Percentiles rank a stretch among this genome's conserved stretches.
These are phyloP conservation scores for Beta corolliflora DNA, from an alignment of 179 eudicot genomes.

Conservation along the genomic window DNA sequence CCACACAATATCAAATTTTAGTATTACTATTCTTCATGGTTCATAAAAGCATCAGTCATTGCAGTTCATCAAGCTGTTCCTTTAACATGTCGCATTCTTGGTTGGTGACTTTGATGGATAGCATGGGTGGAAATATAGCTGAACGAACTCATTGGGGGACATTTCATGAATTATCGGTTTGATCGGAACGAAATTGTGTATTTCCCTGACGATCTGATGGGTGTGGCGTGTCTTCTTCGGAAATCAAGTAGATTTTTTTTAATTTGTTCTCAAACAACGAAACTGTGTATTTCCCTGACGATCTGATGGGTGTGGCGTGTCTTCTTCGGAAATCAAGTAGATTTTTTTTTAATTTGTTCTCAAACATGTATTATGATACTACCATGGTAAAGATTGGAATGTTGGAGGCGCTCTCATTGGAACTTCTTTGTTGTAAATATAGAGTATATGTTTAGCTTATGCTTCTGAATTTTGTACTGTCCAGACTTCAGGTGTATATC, in stretches of 20 bases:
- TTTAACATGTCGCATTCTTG: not conserved
- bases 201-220: not conserved
- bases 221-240: too few species aligned
- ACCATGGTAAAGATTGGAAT: too few species aligned
- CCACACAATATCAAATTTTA: not conserved
- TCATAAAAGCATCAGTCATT: not conserved
- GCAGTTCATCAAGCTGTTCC: not conserved
- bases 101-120: not conserved
- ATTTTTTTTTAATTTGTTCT: too few species aligned
- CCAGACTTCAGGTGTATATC: too few species aligned
- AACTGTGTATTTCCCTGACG: not conserved
- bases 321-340: too few species aligned
- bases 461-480: too few species aligned
- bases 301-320: too few species aligned
- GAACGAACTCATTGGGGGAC: not conserved
- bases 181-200: not conserved
- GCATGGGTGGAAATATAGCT: not conserved
- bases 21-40: not conserved
- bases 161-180: not conserved
- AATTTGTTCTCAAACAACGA: not conserved
- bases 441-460: too few species aligned
- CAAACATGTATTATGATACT: too few species aligned
- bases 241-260: too few species aligned
- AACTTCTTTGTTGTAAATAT: too few species aligned
- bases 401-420: too few species aligned